A percentile compares a stretch with the other conserved stretches of the same genome.
phyloP scores from a whole-genome alignment of 305 asterid genomes.

The Fraxinus greggii region DNA sequence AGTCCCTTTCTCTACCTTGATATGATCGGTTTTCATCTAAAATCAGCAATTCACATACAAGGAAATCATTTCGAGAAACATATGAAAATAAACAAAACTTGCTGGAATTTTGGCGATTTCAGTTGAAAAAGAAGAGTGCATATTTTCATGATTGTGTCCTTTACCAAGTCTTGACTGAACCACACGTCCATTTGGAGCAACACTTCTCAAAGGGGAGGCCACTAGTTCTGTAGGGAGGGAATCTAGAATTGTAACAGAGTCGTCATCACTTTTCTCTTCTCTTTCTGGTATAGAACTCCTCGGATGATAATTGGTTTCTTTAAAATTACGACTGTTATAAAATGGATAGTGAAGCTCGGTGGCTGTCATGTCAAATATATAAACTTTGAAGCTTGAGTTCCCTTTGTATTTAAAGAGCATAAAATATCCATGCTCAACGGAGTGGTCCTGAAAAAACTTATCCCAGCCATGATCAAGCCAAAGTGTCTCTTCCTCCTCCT shows the following conservation, averaged over 20 bases:
- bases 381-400: conserved; percentile 16
- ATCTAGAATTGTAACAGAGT: neutral
- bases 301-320: neutral
- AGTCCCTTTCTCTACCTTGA: neutral
- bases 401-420: conserved; percentile 21
- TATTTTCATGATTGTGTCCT: neutral
- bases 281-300: neutral
- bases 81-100: neutral
- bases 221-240: neutral
- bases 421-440: conserved; percentile 10
- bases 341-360: conserved; percentile 16
- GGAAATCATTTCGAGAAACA: neutral
- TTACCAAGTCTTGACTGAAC: neutral
- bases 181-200: neutral
- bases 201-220: neutral
- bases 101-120: neutral
- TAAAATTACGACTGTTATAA: neutral
- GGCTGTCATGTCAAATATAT: conserved; percentile 16
- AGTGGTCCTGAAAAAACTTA: conserved; percentile 24
- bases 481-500: neutral
- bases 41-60: neutral
- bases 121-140: neutral
- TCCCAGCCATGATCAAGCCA: conserved; percentile 25
- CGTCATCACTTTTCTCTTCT: neutral
- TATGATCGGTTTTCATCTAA: neutral